These are phyloP conservation scores for Yarrowia galli DNA, from an alignment of 1,139 yeast genomes.

Conservation along the genomic window DNA sequence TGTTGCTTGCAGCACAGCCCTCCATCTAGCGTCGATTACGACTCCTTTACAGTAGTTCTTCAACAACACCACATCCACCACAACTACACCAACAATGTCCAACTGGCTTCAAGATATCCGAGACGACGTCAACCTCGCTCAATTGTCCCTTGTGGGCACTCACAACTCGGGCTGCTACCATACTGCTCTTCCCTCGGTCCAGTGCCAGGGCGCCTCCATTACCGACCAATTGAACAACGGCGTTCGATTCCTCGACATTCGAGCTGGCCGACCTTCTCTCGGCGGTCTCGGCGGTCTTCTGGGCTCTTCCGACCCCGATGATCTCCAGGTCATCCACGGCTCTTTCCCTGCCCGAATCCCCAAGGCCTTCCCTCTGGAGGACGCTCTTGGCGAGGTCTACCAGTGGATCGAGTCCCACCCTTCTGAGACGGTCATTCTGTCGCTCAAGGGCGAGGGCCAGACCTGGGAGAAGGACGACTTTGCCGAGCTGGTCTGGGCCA, in stretches of 20 bases:
- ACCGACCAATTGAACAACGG: constrained; percentile 73
- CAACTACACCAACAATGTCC: constrained; percentile 35
- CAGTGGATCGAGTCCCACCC: constrained; percentile 60
- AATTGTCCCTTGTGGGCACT: constrained; percentile 77
- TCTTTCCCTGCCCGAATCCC: constrained; percentile 75
- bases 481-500: constrained; percentile 68
- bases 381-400: constrained; percentile 64
- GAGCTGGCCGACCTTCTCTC: constrained; percentile 67
- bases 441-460: constrained; percentile 79
- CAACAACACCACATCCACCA: neutral
- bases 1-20: constrained; percentile 31
- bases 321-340: constrained; percentile 75
- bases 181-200: constrained; percentile 78
- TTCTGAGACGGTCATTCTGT: constrained; percentile 70
- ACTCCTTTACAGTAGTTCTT: neutral
- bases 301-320: constrained; percentile 56
- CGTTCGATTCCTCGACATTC: constrained; percentile 73
- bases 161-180: constrained; percentile 82
- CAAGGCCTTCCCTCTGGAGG: constrained; percentile 60
- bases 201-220: constrained; percentile 73
- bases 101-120: constrained; percentile 64
- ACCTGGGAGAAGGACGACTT: constrained; percentile 74
- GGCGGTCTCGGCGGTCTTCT: constrained; percentile 45
- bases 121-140: constrained; percentile 61
- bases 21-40: neutral